Conservation (phyloP, 495 filamentous ascomycete species). For the Peziza echinospora region DNA sequence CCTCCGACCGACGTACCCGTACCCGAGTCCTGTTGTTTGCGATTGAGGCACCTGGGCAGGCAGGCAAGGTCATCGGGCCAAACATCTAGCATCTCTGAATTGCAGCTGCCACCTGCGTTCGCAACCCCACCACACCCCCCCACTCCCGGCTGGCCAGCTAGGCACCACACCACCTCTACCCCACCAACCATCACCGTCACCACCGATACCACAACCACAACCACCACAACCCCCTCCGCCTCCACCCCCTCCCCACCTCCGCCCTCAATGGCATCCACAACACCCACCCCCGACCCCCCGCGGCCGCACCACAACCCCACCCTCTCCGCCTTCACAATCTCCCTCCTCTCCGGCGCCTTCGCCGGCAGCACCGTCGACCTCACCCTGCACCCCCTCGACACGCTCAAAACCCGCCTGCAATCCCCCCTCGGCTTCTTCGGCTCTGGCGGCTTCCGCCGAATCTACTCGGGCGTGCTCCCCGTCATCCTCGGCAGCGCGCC, state of each 20-base stretch:
- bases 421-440: slow-evolving; percentile 58
- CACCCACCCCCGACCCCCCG: background rate
- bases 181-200: background rate
- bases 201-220: background rate
- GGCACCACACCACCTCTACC: background rate
- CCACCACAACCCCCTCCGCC: background rate
- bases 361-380: slow-evolving; percentile 80
- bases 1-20: no score
- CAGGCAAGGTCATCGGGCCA: no score
- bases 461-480: slow-evolving; percentile 48
- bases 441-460: slow-evolving; percentile 50
- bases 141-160: no score
- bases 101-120: no score
- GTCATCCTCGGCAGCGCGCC: slow-evolving; percentile 80
- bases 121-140: no score
- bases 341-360: slow-evolving; percentile 37
- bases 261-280: background rate
- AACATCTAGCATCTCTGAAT: no score
- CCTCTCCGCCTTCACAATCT: background rate
- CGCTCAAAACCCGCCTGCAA: slow-evolving; percentile 82
- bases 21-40: no score
- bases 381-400: slow-evolving; percentile 78
- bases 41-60: no score
- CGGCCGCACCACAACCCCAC: background rate
- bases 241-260: background rate